phyloP scores from a whole-genome alignment of 2,329 filamentous ascomycete genomes.

The Trichophyton benhamiae region DNA sequence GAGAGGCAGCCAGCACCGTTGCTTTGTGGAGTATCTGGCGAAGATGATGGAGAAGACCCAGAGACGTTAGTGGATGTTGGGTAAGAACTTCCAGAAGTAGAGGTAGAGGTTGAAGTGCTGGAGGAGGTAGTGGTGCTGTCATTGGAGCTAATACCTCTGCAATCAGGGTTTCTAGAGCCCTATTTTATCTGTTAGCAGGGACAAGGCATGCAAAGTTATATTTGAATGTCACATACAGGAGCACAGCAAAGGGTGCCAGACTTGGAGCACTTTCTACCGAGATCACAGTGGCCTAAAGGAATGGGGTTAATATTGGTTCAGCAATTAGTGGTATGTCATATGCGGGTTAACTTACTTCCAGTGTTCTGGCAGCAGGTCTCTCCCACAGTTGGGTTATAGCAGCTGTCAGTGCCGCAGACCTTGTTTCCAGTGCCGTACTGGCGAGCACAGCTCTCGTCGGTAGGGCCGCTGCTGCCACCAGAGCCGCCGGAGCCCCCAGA shows the following conservation, averaged over 20 bases:
- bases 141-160: neutral
- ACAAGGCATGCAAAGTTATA: too few relatives aligned
- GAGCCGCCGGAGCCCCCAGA: neutral
- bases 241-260: constrained; percentile 1
- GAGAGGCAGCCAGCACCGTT: neutral
- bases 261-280: neutral
- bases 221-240: neutral
- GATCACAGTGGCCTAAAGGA: constrained; percentile 1
- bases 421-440: neutral
- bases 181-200: neutral
- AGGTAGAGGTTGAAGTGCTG: neutral
- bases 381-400: neutral
- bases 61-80: neutral
- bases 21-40: neutral
- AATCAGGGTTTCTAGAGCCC: neutral
- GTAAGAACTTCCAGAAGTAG: neutral
- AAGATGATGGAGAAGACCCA: neutral
- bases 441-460: constrained; percentile 1
- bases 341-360: neutral
- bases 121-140: neutral
- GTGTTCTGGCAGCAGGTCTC: constrained; percentile 1
- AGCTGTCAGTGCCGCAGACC: neutral
- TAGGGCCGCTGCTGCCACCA: neutral
- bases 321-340: neutral
- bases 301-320: neutral